phyloP scores from a whole-genome alignment of 495 filamentous ascomycete species.

The Tuber indicum region DNA sequence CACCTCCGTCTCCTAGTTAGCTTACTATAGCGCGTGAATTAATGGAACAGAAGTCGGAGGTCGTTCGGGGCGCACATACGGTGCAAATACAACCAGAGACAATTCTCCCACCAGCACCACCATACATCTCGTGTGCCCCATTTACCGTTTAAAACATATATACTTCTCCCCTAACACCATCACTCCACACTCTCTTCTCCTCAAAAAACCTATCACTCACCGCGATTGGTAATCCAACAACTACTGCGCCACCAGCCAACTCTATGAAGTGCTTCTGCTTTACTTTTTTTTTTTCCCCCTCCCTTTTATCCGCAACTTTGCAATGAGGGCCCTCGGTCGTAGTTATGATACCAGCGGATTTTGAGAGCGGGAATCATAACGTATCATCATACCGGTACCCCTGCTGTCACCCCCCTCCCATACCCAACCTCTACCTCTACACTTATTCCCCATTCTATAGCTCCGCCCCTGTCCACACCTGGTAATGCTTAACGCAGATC shows the following conservation, averaged over 20 bases:
- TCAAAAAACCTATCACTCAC: not conserved
- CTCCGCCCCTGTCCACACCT: not conserved
- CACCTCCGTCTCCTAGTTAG: not conserved
- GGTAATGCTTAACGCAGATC: not conserved
- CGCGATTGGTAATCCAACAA: not conserved
- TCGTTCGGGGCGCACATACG: not conserved
- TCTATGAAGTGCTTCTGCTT: not conserved
- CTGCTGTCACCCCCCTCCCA: not conserved
- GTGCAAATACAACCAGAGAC: not conserved
- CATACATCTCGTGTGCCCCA: not conserved
- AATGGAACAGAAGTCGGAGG: not conserved
- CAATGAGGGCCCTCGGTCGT: too few species aligned
- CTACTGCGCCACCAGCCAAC: not conserved
- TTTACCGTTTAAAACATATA: not conserved
- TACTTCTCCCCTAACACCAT: not conserved
- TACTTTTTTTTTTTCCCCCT: not conserved
- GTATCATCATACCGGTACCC: not conserved
- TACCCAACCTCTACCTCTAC: not conserved
- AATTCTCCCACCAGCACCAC: not conserved
- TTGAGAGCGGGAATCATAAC: not conserved
- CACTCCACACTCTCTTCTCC: not conserved
- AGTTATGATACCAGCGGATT: not conserved
- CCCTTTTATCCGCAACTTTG: too few species aligned
- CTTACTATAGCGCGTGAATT: not conserved
- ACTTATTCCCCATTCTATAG: not conserved